Evolutionary conservation across 2,329 filamentous ascomycete genomes (phyloP).

Genomic region (Cercospora sp.): DNA sequence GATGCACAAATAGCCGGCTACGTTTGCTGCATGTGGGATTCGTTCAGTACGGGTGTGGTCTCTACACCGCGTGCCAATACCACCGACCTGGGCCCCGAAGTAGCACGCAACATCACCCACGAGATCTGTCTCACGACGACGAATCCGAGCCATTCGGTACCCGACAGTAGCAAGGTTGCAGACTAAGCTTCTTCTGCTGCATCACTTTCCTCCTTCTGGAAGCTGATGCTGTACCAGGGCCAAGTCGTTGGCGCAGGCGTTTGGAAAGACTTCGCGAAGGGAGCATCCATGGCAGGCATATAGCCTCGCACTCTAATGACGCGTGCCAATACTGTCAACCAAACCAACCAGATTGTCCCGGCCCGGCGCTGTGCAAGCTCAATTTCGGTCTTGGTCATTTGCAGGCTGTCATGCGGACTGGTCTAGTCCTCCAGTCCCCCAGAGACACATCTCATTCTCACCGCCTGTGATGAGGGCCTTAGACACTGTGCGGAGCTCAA

Average conservation of each 20-base stretch:
- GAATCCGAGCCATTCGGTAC: background rate
- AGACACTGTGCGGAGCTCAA: background rate
- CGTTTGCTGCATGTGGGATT: background rate
- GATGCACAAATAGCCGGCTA: background rate
- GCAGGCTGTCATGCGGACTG: background rate
- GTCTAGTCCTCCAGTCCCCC: background rate
- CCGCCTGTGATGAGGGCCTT: background rate
- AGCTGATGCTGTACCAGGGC: background rate
- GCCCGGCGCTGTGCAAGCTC: conserved; percentile 1
- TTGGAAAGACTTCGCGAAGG: background rate
- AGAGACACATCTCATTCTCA: background rate
- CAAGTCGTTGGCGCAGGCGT: background rate
- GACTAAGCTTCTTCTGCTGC: conserved; percentile 5
- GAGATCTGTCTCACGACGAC: background rate
- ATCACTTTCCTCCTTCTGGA: conserved; percentile 2
- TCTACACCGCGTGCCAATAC: background rate
- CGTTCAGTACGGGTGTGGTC: background rate
- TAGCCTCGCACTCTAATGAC: background rate
- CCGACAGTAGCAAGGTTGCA: background rate
- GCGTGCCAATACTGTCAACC: conserved; percentile 14
- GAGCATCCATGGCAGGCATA: background rate
- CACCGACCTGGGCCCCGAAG: background rate
- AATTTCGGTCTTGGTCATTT: background rate
- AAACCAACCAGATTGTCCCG: conserved; percentile 9
- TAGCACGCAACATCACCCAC: background rate